phyloP scores from a whole-genome alignment of 805 yeast genomes.

The Candida odintsovae region DNA sequence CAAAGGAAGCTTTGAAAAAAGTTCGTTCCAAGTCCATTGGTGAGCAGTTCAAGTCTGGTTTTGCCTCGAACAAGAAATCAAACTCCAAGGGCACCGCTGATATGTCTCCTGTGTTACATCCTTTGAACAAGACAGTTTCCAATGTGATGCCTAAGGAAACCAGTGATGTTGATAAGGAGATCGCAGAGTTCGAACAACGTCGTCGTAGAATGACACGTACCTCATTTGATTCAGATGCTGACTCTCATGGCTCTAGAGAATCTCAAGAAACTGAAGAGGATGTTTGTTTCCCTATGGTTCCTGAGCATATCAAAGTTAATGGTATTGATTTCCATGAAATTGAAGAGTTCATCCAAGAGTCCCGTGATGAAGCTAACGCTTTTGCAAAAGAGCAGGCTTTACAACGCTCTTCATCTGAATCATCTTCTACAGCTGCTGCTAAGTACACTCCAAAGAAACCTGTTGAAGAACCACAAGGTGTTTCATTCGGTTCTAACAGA shows the following conservation, averaged over 20 bases:
- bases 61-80: constrained; percentile 22
- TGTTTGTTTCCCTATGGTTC: constrained; percentile 92
- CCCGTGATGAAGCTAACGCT: constrained; percentile 41
- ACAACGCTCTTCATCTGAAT: constrained; percentile 21
- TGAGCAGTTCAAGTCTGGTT: constrained; percentile 37
- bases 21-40: constrained; percentile 28
- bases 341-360: constrained; percentile 70
- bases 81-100: constrained; percentile 15
- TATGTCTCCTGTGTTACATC: constrained; percentile 19
- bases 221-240: constrained; percentile 47
- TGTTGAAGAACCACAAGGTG: constrained; percentile 22
- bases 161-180: constrained; percentile 28
- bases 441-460: constrained; percentile 49
- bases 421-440: constrained; percentile 46
- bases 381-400: constrained; percentile 19
- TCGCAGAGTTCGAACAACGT: constrained; percentile 26
- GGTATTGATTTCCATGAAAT: constrained; percentile 91
- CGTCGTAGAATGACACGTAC: constrained; percentile 28
- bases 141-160: constrained; percentile 6
- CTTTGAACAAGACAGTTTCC: constrained; percentile 18
- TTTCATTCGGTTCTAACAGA: constrained; percentile 35
- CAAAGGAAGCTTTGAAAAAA: constrained; percentile 9
- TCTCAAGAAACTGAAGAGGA: constrained; percentile 95
- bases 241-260: constrained; percentile 68
- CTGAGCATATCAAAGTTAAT: constrained; percentile 53